Evolutionary conservation across 148 eudicot genomes (phyloP), one percentile per base, ranked within the genome.

Genomic region (Selenicereus undatus): DNA sequence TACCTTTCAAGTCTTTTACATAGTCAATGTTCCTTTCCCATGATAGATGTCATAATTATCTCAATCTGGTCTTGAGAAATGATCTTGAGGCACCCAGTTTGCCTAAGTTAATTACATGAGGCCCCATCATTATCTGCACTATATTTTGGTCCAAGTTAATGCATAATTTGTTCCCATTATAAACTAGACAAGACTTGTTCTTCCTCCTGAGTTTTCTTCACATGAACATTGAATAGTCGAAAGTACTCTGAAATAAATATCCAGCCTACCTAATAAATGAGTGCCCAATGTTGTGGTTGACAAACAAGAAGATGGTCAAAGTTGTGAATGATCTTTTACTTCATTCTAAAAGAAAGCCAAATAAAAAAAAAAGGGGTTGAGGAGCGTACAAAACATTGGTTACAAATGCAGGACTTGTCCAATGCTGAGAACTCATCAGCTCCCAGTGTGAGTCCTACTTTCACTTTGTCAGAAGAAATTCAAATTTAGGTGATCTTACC

Each of bases 41-140:
- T 81, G 78, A 66, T 45, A 32, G 42, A 65, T 81, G 79, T 65
- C 65, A 74, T 75, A 65, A 64, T 75, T 75, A 81, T 50, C 65
- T 30, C 24, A 80, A 45, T 8, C 24, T 56, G 56, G 20, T 29
- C 11, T 50, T 29, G n/a, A 74, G 83, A 81, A 75, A 39, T 64
- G 42, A 62, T 65, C 70, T 22, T n/a, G 24, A 74, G 20, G n/a
- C 69, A 56, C 27, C 27, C n/a, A 73, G 24, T 58, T n/a, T 73
- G 21, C 6, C 69, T 54, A 3, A 52, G 13, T 14, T 17, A 58
- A 26, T 22, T 39, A 56, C 50, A 58, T 56, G 77, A 32, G 30
- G 50, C 72, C 62, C 56, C 56, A 58, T 72, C 50, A 58, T 58
- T 16, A 35, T 71, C 1, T 43, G 48, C 24, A 20, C 18, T 22